A percentile compares a stretch with the other conserved stretches of the same genome.
These are phyloP conservation scores for Bacidia gigantensis DNA, from an alignment of 495 filamentous ascomycete species.

Conservation along the genomic window DNA sequence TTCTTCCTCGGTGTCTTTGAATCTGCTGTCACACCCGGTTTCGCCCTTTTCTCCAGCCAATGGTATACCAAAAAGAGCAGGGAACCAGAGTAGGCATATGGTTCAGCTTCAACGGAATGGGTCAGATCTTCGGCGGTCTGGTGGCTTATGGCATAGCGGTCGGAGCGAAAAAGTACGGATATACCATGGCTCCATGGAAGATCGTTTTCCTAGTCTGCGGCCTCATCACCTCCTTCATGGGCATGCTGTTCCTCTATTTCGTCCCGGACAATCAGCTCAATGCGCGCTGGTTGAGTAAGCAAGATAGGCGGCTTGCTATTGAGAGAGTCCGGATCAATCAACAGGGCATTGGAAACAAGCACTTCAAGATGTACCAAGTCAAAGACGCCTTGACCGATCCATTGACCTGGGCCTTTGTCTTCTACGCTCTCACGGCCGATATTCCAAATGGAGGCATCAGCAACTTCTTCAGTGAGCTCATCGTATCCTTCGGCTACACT, in stretches of 20 bases:
- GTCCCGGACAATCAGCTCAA: slow-evolving; percentile 60
- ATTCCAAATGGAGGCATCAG: slow-evolving; percentile 56
- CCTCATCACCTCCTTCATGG: slow-evolving; percentile 42
- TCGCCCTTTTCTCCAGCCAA: slow-evolving; percentile 49
- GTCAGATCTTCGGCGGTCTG: slow-evolving; percentile 46
- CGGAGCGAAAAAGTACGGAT: slow-evolving; percentile 37
- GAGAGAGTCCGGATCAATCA: slow-evolving; percentile 50
- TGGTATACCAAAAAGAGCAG: slow-evolving; percentile 52
- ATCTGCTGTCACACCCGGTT: slow-evolving; percentile 48
- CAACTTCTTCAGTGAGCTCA: slow-evolving; percentile 61
- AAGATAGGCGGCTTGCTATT: slow-evolving; percentile 46
- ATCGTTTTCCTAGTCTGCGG: slow-evolving; percentile 56
- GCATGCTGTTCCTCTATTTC: slow-evolving; percentile 45
- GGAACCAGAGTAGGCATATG: slow-evolving; percentile 43
- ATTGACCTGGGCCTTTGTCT: slow-evolving; percentile 51
- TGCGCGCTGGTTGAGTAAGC: slow-evolving; percentile 48
- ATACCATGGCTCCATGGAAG: slow-evolving; percentile 49
- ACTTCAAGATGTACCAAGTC: slow-evolving; percentile 50
- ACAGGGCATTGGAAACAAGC: slow-evolving; percentile 57
- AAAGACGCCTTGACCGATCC: slow-evolving; percentile 46
- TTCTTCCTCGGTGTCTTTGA: slow-evolving; percentile 49
- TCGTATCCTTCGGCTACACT: slow-evolving; percentile 42
- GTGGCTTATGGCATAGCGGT: slow-evolving; percentile 53
- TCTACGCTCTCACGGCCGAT: slow-evolving; percentile 46
- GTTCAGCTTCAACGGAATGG: slow-evolving; percentile 51